These are phyloP conservation scores for Rhizoctonia solani DNA, from an alignment of 1,284 basidiomycete genomes.

Conservation along the genomic window DNA sequence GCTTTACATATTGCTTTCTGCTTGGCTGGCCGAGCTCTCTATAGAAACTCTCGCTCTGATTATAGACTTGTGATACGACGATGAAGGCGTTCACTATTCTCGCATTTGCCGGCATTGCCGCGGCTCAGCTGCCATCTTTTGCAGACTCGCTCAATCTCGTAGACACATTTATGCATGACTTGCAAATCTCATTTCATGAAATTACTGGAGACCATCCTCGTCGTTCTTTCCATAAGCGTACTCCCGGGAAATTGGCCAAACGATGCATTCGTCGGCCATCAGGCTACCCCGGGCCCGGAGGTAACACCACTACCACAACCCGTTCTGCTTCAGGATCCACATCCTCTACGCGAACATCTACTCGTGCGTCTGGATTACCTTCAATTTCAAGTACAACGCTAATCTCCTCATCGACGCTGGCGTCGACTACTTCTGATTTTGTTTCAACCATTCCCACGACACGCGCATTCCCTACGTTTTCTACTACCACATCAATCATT, in stretches of 20 bases:
- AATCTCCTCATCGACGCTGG: background rate
- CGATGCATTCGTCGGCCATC: conserved; percentile 4
- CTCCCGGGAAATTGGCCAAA: conserved; percentile 3
- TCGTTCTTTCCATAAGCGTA: conserved; percentile 19
- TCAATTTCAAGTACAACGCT: background rate
- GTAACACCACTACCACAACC: background rate
- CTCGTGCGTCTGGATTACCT: background rate
- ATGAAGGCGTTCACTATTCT: conserved; percentile 16
- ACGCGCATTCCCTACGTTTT: background rate
- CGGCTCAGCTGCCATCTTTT: conserved; percentile 29
- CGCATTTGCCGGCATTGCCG: conserved; percentile 3
- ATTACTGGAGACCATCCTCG: conserved; percentile 5
- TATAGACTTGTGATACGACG: background rate
- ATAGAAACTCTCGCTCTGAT: background rate
- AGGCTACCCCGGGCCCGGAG: background rate
- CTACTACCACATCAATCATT: background rate
- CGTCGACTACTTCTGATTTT: background rate
- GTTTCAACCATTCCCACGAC: background rate
- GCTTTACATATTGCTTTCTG: background rate
- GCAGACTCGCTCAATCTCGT: conserved; percentile 21
- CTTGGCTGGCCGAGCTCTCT: background rate
- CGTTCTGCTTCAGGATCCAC: background rate
- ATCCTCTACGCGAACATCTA: background rate
- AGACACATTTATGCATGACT: conserved; percentile 26
- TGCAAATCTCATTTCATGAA: conserved; percentile 12